A percentile compares a stretch with the other conserved stretches of the same genome.
Evolutionary conservation across 768 basidiomycete species (phyloP).

Genomic region (Suillus subluteus): DNA sequence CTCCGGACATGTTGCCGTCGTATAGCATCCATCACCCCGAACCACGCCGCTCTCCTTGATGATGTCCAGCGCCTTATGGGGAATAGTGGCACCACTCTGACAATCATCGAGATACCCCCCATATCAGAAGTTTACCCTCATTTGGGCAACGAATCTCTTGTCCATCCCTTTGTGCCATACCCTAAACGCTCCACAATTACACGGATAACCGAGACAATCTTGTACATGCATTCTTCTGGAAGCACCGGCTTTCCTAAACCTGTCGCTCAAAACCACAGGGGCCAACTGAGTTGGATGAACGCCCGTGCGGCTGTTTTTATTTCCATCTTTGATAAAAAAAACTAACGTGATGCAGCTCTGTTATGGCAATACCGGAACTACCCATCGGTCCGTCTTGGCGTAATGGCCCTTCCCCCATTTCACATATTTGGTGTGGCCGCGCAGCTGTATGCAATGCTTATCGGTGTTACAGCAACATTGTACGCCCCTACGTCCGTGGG

Average conservation of each 20-base stretch:
- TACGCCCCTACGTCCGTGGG: conserved; percentile 30
- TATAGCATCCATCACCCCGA: conserved; percentile 24
- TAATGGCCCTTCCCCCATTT: conserved; percentile 38
- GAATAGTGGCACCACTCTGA: neutral
- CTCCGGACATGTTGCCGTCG: conserved; percentile 23
- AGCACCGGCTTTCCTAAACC: conserved; percentile 49
- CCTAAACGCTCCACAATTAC: conserved; percentile 6
- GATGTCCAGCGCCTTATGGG: conserved; percentile 11
- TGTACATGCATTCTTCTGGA: conserved; percentile 22
- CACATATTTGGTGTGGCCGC: conserved; percentile 33
- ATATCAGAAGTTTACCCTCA: conserved; percentile 41
- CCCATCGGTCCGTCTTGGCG: conserved; percentile 16
- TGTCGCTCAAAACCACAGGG: conserved; percentile 36
- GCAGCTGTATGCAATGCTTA: conserved; percentile 32
- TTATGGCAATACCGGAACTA: conserved; percentile 5
- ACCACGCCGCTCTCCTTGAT: conserved; percentile 24
- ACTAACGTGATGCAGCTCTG: conserved; percentile 2
- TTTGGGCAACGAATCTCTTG: conserved; percentile 37
- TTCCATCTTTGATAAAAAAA: neutral
- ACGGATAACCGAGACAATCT: neutral
- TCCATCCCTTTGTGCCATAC: conserved; percentile 27
- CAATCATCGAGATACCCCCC: conserved; percentile 26
- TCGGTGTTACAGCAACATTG: conserved; percentile 22
- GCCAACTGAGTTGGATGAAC: conserved; percentile 34
- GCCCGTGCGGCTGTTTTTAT: conserved; percentile 29